Evolutionary conservation across 1,284 basidiomycete species (phyloP).

Genomic region (Athelia psychrophila): DNA sequence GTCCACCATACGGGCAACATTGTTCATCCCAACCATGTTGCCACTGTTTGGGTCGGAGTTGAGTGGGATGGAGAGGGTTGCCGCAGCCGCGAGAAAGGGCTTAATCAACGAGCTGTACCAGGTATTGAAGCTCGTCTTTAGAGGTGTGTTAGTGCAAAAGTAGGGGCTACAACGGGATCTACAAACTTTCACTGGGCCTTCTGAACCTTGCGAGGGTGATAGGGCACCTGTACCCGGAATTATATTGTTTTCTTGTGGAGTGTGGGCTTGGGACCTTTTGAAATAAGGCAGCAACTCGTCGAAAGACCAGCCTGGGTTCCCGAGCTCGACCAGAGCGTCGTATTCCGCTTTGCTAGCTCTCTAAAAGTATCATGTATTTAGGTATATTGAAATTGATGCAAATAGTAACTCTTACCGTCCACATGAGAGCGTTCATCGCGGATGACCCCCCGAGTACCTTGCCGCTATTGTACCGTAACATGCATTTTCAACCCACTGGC

Average conservation of each 20-base stretch:
- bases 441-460: background rate
- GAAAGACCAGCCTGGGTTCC: slow-evolving; percentile 26
- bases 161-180: background rate
- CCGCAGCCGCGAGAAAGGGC: slow-evolving; percentile 2
- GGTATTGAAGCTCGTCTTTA: slow-evolving; percentile 4
- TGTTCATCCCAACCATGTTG: background rate
- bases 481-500: too few species aligned
- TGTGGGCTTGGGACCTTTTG: slow-evolving; percentile 20
- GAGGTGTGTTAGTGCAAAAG: background rate
- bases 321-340: slow-evolving; percentile 9
- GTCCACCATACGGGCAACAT: background rate
- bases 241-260: slow-evolving; percentile 1
- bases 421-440: background rate
- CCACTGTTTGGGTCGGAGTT: background rate
- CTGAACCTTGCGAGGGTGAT: slow-evolving; percentile 3
- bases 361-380: background rate
- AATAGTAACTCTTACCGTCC: background rate
- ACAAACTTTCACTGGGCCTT: slow-evolving; percentile 8
- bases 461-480: background rate
- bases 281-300: slow-evolving; percentile 30
- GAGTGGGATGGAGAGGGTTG: background rate
- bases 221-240: background rate
- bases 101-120: background rate
- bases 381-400: background rate
- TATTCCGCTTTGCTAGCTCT: background rate